phyloP scores from a whole-genome alignment of 2,329 filamentous ascomycete genomes.

The Fusarium temperatum region DNA sequence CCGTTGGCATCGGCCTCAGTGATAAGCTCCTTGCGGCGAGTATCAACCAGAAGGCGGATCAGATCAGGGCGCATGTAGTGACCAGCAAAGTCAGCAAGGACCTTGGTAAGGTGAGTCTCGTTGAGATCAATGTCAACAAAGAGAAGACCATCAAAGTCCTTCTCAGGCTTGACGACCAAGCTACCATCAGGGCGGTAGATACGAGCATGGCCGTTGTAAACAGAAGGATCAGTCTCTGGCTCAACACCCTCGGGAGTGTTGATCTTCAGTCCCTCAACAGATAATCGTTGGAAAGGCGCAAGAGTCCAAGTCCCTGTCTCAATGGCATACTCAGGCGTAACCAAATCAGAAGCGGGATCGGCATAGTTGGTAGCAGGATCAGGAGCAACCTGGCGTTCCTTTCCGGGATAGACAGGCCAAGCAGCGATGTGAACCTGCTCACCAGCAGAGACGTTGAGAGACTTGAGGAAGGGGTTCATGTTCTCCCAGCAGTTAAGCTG shows the following conservation, averaged over 20 bases:
- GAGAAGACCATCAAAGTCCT: constrained; percentile 56
- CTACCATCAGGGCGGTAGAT: constrained; percentile 42
- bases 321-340: constrained; percentile 39
- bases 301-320: constrained; percentile 42
- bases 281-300: constrained; percentile 39
- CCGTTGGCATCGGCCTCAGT: constrained; percentile 24
- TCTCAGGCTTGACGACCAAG: constrained; percentile 37
- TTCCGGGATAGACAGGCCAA: constrained; percentile 43
- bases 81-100: constrained; percentile 47
- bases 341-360: constrained; percentile 38
- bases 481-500: constrained; percentile 67
- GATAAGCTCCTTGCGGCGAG: constrained; percentile 36
- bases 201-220: constrained; percentile 39
- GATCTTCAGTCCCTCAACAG: constrained; percentile 35
- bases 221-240: constrained; percentile 36
- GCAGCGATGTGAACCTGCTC: constrained; percentile 45
- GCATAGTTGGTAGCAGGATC: constrained; percentile 42
- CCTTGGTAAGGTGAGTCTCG: constrained; percentile 40
- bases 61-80: constrained; percentile 53
- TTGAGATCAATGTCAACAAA: constrained; percentile 61
- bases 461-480: constrained; percentile 45
- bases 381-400: constrained; percentile 32
- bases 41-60: constrained; percentile 48
- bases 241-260: constrained; percentile 41
- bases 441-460: constrained; percentile 39